Percentiles rank a stretch among this genome's conserved stretches.
phyloP scores from a whole-genome alignment of 148 eudicot genomes.

The Rhododendron mucronatum region DNA sequence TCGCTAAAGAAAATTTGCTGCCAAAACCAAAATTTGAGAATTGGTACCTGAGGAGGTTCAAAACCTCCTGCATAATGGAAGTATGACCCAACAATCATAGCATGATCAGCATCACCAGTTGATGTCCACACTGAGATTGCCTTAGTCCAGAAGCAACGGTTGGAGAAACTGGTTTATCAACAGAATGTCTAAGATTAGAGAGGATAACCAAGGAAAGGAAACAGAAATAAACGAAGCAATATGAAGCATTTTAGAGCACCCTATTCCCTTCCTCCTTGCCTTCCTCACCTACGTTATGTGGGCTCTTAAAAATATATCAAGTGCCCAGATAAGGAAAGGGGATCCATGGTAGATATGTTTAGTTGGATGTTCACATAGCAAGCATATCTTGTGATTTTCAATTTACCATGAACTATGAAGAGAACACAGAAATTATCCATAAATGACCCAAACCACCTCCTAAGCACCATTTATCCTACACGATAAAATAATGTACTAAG shows the following conservation, averaged over 20 bases:
- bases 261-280: neutral
- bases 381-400: neutral
- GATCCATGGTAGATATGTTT: neutral
- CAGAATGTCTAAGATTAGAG: neutral
- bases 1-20: neutral
- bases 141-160: slow-evolving; percentile 94
- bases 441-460: neutral
- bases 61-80: slow-evolving; percentile 96
- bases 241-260: neutral
- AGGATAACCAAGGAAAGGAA: neutral
- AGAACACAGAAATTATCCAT: neutral
- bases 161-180: slow-evolving; percentile 63
- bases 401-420: neutral
- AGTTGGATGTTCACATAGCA: neutral
- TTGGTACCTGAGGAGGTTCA: slow-evolving; percentile 92
- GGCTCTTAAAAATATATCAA: neutral
- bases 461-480: neutral
- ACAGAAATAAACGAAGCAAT: neutral
- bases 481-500: neutral
- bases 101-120: slow-evolving; percentile 88
- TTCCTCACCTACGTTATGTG: neutral
- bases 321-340: neutral
- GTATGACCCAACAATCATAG: slow-evolving; percentile 87
- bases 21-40: neutral
- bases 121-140: slow-evolving; percentile 99